Conservation (phyloP, 805 yeast species). For the Zygosaccharomyces pseudorouxii region DNA sequence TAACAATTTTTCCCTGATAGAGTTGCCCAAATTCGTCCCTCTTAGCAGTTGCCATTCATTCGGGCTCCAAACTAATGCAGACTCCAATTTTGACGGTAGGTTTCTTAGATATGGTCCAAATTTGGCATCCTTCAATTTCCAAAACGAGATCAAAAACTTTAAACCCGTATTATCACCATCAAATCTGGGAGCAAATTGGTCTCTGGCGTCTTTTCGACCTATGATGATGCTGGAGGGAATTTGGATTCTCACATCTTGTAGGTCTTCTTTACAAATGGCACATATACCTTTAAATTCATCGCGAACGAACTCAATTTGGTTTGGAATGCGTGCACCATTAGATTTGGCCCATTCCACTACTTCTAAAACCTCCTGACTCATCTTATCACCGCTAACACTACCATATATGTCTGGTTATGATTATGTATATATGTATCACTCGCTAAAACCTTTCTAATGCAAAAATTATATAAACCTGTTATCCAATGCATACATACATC, state of each 20-base stretch:
- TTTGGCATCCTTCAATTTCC: constrained; percentile 37
- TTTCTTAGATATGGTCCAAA: constrained; percentile 45
- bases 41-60: constrained; percentile 48
- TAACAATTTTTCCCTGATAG: constrained; percentile 45
- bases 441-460: no score
- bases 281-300: constrained; percentile 37
- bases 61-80: constrained; percentile 62
- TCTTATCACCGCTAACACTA: background rate
- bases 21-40: constrained; percentile 62
- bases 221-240: constrained; percentile 35
- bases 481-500: background rate
- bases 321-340: constrained; percentile 37
- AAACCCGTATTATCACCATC: constrained; percentile 34
- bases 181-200: constrained; percentile 20
- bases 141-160: constrained; percentile 40
- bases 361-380: background rate
- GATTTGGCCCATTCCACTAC: constrained; percentile 38
- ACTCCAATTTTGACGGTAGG: constrained; percentile 45
- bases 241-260: constrained; percentile 25
- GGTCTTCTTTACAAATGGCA: constrained; percentile 26
- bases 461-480: background rate
- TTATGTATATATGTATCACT: background rate
- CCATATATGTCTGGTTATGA: no score
- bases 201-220: constrained; percentile 22
- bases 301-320: constrained; percentile 34